Conservation (phyloP, 371 early-diverging fungal species). For the Haplosporangium sp. region DNA sequence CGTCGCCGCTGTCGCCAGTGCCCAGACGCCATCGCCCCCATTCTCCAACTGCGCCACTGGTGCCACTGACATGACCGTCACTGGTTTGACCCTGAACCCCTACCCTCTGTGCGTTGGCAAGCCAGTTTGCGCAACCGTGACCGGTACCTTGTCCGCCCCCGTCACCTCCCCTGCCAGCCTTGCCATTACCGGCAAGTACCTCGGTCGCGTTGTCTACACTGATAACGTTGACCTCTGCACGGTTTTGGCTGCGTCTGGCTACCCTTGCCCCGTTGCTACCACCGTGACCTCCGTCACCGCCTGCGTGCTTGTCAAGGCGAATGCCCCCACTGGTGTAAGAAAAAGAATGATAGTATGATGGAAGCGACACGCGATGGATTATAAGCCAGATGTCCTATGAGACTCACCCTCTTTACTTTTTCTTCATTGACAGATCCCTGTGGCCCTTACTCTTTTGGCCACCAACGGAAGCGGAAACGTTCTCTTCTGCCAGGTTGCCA, state of each 20-base stretch:
- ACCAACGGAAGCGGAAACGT: conserved; percentile 34
- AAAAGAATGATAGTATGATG: not conserved
- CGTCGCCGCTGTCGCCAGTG: conserved; percentile 22
- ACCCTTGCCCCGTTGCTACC: conserved; percentile 20
- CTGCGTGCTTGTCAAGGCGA: conserved; percentile 22
- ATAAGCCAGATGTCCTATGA: too few species aligned
- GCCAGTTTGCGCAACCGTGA: conserved; percentile 13
- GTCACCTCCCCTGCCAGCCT: conserved; percentile 2
- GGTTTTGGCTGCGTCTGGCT: conserved; percentile 9
- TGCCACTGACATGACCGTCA: conserved; percentile 15
- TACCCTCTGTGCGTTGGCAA: conserved; percentile 20
- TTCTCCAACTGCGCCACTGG: conserved; percentile 18
- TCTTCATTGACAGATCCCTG: conserved; percentile 10
- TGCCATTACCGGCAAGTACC: conserved; percentile 16
- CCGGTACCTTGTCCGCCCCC: conserved; percentile 8
- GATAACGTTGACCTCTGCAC: conserved; percentile 30
- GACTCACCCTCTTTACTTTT: not conserved
- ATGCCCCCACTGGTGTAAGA: conserved; percentile 13
- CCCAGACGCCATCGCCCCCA: conserved; percentile 9
- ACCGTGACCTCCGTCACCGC: conserved; percentile 9
- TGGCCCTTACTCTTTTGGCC: conserved; percentile 22
- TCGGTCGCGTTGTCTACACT: conserved; percentile 31
- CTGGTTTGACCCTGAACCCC: conserved; percentile 6
- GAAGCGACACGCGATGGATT: too few species aligned
- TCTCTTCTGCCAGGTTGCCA: conserved; percentile 37